phyloP scores from a whole-genome alignment of 208 protist genomes.

The Crithidia acanthocephali region DNA sequence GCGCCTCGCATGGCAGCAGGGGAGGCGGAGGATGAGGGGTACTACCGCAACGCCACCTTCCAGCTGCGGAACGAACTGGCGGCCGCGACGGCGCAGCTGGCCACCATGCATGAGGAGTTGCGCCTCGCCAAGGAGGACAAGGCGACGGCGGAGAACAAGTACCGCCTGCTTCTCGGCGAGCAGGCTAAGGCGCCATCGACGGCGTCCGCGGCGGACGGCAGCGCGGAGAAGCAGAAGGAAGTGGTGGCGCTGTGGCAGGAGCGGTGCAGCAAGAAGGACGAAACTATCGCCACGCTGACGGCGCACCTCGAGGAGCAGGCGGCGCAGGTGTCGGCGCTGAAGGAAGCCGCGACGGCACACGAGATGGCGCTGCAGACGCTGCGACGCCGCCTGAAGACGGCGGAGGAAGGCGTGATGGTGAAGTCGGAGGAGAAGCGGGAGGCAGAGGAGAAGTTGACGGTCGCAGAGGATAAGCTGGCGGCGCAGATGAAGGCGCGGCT shows the following conservation, averaged over 20 bases:
- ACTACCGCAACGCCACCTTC: slow-evolving; percentile 40
- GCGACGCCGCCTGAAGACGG: slow-evolving; percentile 53
- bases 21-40: slow-evolving; percentile 35
- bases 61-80: slow-evolving; percentile 63
- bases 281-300: slow-evolving; percentile 53
- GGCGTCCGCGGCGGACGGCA: neutral
- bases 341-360: slow-evolving; percentile 55
- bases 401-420: slow-evolving; percentile 55
- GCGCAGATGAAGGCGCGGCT: slow-evolving; percentile 43
- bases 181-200: slow-evolving; percentile 18
- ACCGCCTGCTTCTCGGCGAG: slow-evolving; percentile 52
- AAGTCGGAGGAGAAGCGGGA: slow-evolving; percentile 57
- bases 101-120: slow-evolving; percentile 47
- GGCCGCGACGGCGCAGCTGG: slow-evolving; percentile 31
- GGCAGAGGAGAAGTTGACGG: slow-evolving; percentile 50
- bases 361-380: slow-evolving; percentile 54
- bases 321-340: slow-evolving; percentile 49
- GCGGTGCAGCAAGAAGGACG: slow-evolving; percentile 59
- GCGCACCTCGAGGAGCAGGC: slow-evolving; percentile 51
- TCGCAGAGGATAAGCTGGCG: slow-evolving; percentile 62
- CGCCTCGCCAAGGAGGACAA: slow-evolving; percentile 40
- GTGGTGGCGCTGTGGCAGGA: slow-evolving; percentile 38
- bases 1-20: neutral
- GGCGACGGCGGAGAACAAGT: slow-evolving; percentile 50
- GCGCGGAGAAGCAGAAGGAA: neutral